Base-by-base conservation (phyloP, 2,329 filamentous ascomycete genomes). In the Elsinoe ampelina region DNA sequence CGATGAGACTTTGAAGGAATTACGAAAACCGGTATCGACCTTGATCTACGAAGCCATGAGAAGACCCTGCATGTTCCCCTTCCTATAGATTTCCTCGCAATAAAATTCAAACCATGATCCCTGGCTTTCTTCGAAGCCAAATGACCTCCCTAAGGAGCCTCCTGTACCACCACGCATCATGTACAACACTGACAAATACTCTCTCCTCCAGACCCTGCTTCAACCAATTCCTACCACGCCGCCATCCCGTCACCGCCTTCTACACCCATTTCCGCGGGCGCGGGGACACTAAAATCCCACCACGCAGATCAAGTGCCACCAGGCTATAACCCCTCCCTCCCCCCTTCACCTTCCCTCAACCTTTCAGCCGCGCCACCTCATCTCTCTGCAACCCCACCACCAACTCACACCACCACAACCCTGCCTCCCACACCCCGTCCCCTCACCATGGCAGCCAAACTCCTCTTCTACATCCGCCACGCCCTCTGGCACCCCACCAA, bases 151-250 rank as follows among this genome's bases (percentile, higher is more conserved):
- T 32, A 35, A 19, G 22, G 38, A 42, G 38, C 52, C n/a, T 32
- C 15, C 13, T 41, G 50, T 42, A 41, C 20, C 34, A 54, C 50
- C 12, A 17, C 38, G 50, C 39, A 42, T 55, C 52, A 55, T 55
- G 52, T 45, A 22, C 20, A 15, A 52, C 48, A 12, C 8, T 22
- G 26, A 30, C 26, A 30, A 30, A 30, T 30, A 30, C 26, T 30
- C 26, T 30, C 8, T 30, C 22, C 4, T 30, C 26, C 26, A 30
- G 26, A 30, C 2, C 7, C 26, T 30, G 26, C 26, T 30, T 30
- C 2, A 30, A 30, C 26, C 26, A 30, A 30, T 30, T 8, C 26
- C 26, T 7, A 30, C 26, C 26, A 30, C 26, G 7, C 26, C 26
- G 26, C 26, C 26, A 12, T 45, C 20, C 26, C 11, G 26, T 50